Percentiles rank a stretch among this genome's conserved stretches.
These are phyloP conservation scores for Aegilops speltoides DNA, from an alignment of 176 grass and related monocot genomes.

Conservation along the genomic window DNA sequence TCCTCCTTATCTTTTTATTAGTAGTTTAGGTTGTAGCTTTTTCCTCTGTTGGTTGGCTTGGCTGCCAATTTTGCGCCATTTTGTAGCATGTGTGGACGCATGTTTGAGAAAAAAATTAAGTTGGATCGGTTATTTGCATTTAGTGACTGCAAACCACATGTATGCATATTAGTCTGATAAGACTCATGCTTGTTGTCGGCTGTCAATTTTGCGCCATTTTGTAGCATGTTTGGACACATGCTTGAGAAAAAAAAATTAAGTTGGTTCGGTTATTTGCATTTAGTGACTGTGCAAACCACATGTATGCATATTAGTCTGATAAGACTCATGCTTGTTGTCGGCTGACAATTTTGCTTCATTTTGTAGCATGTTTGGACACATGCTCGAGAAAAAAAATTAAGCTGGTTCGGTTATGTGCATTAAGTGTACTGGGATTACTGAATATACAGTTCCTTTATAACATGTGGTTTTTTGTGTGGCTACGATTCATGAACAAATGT, in stretches of 20 bases:
- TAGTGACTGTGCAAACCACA: background rate
- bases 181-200: background rate
- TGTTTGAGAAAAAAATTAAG: background rate
- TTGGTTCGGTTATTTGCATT: background rate
- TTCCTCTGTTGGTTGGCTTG: background rate
- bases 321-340: background rate
- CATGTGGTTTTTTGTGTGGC: background rate
- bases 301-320: background rate
- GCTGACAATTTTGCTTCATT: background rate
- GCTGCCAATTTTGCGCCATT: background rate
- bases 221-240: background rate
- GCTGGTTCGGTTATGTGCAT: background rate
- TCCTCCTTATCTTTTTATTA: background rate
- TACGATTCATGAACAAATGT: background rate
- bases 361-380: background rate
- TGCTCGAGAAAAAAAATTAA: background rate
- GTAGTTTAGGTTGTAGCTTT: background rate
- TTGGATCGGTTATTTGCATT: background rate
- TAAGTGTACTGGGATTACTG: background rate
- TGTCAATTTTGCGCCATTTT: background rate
- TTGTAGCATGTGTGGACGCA: background rate
- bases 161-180: background rate
- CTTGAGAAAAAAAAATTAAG: background rate
- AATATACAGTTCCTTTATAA: background rate
- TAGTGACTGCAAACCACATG: background rate